Conservation (phyloP, 768 basidiomycete species). For the Chalciporus piperatus region DNA sequence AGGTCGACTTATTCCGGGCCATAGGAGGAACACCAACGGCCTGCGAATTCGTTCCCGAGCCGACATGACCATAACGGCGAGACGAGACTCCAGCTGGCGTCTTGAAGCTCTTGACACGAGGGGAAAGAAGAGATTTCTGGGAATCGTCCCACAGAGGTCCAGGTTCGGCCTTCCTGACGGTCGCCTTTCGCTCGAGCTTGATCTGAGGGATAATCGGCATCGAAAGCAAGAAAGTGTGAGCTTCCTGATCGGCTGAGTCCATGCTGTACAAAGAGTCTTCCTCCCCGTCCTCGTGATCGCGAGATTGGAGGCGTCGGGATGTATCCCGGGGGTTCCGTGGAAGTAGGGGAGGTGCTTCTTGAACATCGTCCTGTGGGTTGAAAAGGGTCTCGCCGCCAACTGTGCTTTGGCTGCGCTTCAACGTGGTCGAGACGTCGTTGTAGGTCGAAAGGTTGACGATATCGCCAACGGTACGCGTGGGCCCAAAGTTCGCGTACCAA, state of each 20-base stretch:
- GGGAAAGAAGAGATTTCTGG: conserved; percentile 16
- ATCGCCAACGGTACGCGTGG: conserved; percentile 10
- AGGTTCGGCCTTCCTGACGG: conserved; percentile 13
- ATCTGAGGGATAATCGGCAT: conserved; percentile 29
- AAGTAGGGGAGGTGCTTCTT: background rate
- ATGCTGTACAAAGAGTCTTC: conserved; percentile 22
- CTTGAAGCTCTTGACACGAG: conserved; percentile 15
- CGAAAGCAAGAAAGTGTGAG: conserved; percentile 21
- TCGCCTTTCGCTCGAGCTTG: conserved; percentile 26
- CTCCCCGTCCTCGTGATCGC: conserved; percentile 7
- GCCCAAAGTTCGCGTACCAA: conserved; percentile 12
- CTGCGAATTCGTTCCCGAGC: background rate
- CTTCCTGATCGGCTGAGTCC: conserved; percentile 26
- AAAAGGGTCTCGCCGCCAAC: background rate
- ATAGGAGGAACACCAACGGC: background rate
- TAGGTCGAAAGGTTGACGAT: conserved; percentile 5
- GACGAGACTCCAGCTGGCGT: conserved; percentile 14
- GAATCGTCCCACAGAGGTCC: background rate
- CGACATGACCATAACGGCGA: conserved; percentile 13
- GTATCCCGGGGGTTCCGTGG: background rate
- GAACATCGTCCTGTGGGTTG: background rate
- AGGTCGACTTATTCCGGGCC: background rate
- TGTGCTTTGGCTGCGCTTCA: conserved; percentile 2
- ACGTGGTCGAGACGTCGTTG: background rate
- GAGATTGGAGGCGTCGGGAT: background rate